Evolutionary conservation across 1,139 yeast genomes (phyloP).

Genomic region (Saccharomyces hybrid): DNA sequence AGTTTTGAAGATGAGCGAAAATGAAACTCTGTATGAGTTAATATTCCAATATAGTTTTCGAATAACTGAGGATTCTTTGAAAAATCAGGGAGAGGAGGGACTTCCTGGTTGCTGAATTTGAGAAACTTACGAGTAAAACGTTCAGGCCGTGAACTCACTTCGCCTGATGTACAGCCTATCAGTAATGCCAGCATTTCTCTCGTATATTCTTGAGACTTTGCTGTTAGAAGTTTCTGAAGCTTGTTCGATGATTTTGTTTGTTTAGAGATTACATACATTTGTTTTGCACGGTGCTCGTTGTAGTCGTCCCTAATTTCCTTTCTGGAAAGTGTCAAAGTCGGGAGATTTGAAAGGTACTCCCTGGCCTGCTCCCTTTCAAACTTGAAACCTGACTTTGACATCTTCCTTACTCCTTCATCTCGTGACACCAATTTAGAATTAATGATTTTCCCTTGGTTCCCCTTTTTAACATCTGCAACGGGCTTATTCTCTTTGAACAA

Average conservation of each 20-base stretch:
- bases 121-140: constrained; percentile 8
- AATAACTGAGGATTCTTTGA: constrained; percentile 23
- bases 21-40: constrained; percentile 34
- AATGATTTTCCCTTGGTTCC: not conserved
- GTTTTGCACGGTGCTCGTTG: constrained; percentile 21
- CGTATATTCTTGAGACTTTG: constrained; percentile 11
- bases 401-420: not conserved
- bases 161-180: constrained; percentile 12
- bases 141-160: not conserved
- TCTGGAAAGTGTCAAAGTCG: constrained; percentile 16
- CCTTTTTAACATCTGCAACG: not conserved
- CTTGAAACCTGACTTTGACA: not conserved
- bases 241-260: constrained; percentile 7
- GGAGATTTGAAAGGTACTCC: constrained; percentile 25
- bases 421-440: not conserved
- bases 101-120: constrained; percentile 20
- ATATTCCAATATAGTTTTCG: constrained; percentile 29
- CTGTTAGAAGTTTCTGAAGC: constrained; percentile 10
- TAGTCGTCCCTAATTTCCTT: constrained; percentile 15
- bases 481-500: not conserved
- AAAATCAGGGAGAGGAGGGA: constrained; percentile 34
- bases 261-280: constrained; percentile 6
- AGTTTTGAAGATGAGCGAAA: constrained; percentile 30
- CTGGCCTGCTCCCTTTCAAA: constrained; percentile 24
- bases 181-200: constrained; percentile 22